Conservation (phyloP, 495 filamentous ascomycete species). For the Echria macrotheca region DNA sequence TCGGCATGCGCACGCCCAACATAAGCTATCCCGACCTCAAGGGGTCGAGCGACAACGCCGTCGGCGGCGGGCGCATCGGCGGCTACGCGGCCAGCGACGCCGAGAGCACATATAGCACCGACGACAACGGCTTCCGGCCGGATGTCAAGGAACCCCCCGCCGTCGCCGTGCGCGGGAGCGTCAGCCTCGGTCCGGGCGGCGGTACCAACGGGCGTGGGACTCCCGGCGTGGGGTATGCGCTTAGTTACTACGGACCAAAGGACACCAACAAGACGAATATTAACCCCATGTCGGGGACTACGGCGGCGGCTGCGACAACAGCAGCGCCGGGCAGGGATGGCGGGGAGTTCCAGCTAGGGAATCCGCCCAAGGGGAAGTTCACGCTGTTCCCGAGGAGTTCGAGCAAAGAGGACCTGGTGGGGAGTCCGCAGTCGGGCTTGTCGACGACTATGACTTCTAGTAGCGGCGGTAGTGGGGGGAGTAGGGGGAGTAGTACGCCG, state of each 20-base stretch:
- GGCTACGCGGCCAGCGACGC: not conserved
- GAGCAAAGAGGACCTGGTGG: constrained; percentile 4
- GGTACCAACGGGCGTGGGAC: not conserved
- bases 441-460: constrained; percentile 4
- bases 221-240: constrained; percentile 8
- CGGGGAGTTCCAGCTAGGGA: constrained; percentile 16
- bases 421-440: constrained; percentile 27
- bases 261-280: not conserved
- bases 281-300: constrained; percentile 1
- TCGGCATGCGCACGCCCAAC: not conserved
- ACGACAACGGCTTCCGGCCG: constrained; percentile 8
- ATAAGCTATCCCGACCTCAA: constrained; percentile 17
- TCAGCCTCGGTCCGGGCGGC: constrained; percentile 1
- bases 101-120: constrained; percentile 9
- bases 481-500: constrained; percentile 1
- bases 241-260: constrained; percentile 15
- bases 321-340: not conserved
- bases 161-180: constrained; percentile 5
- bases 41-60: constrained; percentile 4
- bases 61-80: not conserved
- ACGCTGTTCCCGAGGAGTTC: constrained; percentile 21
- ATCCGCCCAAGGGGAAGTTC: constrained; percentile 23
- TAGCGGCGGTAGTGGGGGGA: not conserved
- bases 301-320: too few relatives aligned
- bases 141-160: constrained; percentile 16